phyloP scores from a whole-genome alignment of 805 yeast species.

The Hemisphaericaspora nanyangensis region DNA sequence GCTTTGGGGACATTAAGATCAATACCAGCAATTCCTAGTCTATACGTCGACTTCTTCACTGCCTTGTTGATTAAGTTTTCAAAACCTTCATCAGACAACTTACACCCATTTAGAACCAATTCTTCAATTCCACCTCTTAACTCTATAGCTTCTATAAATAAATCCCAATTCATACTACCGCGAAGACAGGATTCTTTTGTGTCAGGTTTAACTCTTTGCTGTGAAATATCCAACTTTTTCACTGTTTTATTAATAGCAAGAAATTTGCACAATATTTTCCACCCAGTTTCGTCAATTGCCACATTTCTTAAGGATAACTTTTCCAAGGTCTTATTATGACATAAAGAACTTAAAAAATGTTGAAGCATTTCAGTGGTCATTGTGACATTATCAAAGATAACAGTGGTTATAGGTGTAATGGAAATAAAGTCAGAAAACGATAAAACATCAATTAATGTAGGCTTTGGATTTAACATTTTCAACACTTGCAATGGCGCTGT shows the following conservation, averaged over 20 bases:
- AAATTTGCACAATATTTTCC: conserved; percentile 50
- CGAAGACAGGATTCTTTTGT: conserved; percentile 35
- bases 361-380: conserved; percentile 53
- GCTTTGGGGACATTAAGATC: conserved; percentile 42
- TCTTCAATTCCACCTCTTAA: conserved; percentile 53
- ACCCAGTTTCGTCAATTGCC: conserved; percentile 49
- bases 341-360: conserved; percentile 45
- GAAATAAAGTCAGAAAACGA: conserved; percentile 57
- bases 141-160: conserved; percentile 41
- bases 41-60: conserved; percentile 38
- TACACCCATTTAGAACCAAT: conserved; percentile 55
- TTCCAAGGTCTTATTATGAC: conserved; percentile 41
- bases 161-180: conserved; percentile 51
- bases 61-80: conserved; percentile 39
- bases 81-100: conserved; percentile 41
- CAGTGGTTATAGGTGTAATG: conserved; percentile 51
- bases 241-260: conserved; percentile 39
- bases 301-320: conserved; percentile 54
- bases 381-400: conserved; percentile 55
- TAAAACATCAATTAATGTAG: conserved; percentile 53
- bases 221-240: conserved; percentile 53
- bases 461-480: conserved; percentile 55
- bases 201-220: conserved; percentile 48
- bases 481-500: conserved; percentile 50
- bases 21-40: conserved; percentile 54